Conservation (phyloP, 2,329 filamentous ascomycete species). For the Didymellaceae sp. region DNA sequence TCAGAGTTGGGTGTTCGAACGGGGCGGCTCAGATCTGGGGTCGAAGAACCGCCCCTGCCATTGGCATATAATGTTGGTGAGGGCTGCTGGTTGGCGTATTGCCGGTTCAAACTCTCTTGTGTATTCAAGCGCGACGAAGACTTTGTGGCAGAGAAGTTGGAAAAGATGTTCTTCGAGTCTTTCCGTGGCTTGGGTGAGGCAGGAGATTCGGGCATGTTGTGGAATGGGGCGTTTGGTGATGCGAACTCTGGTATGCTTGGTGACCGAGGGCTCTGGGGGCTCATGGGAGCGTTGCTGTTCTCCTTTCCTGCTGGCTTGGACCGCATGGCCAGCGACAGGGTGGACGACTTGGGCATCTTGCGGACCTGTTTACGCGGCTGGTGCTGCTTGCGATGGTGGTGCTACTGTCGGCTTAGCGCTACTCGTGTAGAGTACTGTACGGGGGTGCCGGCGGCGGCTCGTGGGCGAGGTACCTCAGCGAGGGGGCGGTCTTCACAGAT, state of each 20-base stretch:
- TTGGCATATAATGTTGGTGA: constrained; percentile 48
- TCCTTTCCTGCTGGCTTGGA: constrained; percentile 38
- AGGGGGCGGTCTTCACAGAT: constrained; percentile 20
- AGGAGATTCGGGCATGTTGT: constrained; percentile 41
- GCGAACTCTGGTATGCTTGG: constrained; percentile 37
- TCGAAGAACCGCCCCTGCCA: constrained; percentile 54
- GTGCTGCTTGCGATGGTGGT: constrained; percentile 25
- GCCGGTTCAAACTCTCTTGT: constrained; percentile 45
- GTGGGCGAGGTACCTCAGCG: constrained; percentile 37
- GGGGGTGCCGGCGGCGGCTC: constrained; percentile 1
- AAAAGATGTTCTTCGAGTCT: constrained; percentile 54
- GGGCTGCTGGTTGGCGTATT: constrained; percentile 43
- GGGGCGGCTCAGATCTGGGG: constrained; percentile 54
- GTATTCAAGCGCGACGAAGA: constrained; percentile 52
- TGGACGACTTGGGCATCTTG: constrained; percentile 50
- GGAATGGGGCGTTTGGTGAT: constrained; percentile 41
- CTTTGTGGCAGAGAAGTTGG: constrained; percentile 56
- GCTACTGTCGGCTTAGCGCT: constrained; percentile 35
- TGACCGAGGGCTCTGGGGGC: constrained; percentile 44
- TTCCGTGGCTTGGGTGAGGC: constrained; percentile 46
- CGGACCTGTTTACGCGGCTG: constrained; percentile 37
- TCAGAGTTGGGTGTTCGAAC: constrained; percentile 47
- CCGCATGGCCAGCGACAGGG: constrained; percentile 47
- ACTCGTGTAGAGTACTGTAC: constrained; percentile 7
- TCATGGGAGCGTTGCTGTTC: constrained; percentile 36